Base-by-base conservation (phyloP, 2,329 filamentous ascomycete species). In the Fusarium sp. region DNA sequence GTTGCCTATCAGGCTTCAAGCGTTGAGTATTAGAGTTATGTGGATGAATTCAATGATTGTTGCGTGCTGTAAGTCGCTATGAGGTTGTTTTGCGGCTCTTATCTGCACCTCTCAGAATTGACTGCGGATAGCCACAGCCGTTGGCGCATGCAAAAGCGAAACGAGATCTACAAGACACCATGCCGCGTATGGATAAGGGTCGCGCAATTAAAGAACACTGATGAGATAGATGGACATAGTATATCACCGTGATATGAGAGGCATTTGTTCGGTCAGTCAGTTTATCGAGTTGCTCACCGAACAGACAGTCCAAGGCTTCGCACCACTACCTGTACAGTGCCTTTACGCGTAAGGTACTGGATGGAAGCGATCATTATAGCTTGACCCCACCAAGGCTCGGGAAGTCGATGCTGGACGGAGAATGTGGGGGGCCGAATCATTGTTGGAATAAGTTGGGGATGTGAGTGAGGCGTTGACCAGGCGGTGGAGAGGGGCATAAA, bases 401-500 rank as follows among this genome's bases (percentile, higher is more conserved):
- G 71, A 74, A 65, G 62, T 75, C 61, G 64, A 71, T 65, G 69
- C 49, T 72, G 56, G 58, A 62, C 61, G 65, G 69, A 74, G 74
- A 72, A 74, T 72, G 73, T 75, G 73, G 73, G 73, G 73, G 56
- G 61, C 49, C 55, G 54, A 54, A 60, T 67, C 61, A 61, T 46
- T 64, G 53, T 73, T 69, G 65, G 70, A 72, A 63, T 59, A 74
- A 72, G 60, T 71, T 71, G 69, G 65, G 69, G 65, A 67, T 45
- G 51, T 51, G 32, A 59, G 63, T 57, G 55, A 54, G 56, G 61
- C 59, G 64, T 68, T 70, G 61, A 56, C 45, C 11, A 57, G 71
- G 73, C 73, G 73, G 73, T 75, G 63, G 63, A 57, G 20, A n/a
- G 27, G 24, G 73, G 73, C 73, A 75, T 22, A 75, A 75, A 63